Percentiles rank a stretch among this genome's conserved stretches.
These are phyloP conservation scores for Laburnicola sp. DNA, from an alignment of 2,329 filamentous ascomycete species.

Conservation along the genomic window DNA sequence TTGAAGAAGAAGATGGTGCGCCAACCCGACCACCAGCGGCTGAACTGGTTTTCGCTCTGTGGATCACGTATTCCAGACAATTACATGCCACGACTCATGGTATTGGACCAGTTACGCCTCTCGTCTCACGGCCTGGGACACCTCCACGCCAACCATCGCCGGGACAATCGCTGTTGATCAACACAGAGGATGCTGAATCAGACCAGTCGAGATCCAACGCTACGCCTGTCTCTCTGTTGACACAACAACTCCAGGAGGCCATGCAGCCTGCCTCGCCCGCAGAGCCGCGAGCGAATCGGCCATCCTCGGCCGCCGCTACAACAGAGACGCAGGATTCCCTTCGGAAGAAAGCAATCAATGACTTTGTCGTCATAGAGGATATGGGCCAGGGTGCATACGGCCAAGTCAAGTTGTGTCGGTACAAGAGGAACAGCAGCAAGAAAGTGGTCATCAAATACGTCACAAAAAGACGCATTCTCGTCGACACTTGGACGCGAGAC, in stretches of 20 bases:
- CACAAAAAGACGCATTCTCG: conserved; percentile 92
- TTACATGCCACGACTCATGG: conserved; percentile 73
- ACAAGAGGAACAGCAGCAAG: conserved; percentile 72
- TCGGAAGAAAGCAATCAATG: conserved; percentile 79
- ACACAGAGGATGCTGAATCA: conserved; percentile 41
- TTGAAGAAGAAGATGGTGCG: conserved; percentile 59
- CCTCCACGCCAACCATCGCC: conserved; percentile 79
- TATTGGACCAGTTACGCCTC: conserved; percentile 64
- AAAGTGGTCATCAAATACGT: conserved; percentile 98
- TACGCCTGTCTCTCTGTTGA: conserved; percentile 52
- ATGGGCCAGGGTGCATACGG: conserved; percentile 99
- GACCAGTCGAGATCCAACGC: conserved; percentile 40
- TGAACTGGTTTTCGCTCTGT: conserved; percentile 90
- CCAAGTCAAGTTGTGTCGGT: conserved; percentile 90
- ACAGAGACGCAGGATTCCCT: conserved; percentile 25
- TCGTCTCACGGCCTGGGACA: conserved; percentile 66
- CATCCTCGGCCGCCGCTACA: conserved; percentile 14
- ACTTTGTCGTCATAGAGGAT: conserved; percentile 92
- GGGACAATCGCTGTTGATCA: conserved; percentile 61
- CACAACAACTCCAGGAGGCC: conserved; percentile 56
- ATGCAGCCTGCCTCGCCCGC: conserved; percentile 51
- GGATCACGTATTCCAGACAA: conserved; percentile 95
- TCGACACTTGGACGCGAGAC: conserved; percentile 98
- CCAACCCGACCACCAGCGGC: conserved; percentile 52
- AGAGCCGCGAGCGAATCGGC: conserved; percentile 33